A percentile compares a stretch with the other conserved stretches of the same genome.
Evolutionary conservation across 257 asterid genomes (phyloP).

Genomic region (Nicotiana tomentosiformis): DNA sequence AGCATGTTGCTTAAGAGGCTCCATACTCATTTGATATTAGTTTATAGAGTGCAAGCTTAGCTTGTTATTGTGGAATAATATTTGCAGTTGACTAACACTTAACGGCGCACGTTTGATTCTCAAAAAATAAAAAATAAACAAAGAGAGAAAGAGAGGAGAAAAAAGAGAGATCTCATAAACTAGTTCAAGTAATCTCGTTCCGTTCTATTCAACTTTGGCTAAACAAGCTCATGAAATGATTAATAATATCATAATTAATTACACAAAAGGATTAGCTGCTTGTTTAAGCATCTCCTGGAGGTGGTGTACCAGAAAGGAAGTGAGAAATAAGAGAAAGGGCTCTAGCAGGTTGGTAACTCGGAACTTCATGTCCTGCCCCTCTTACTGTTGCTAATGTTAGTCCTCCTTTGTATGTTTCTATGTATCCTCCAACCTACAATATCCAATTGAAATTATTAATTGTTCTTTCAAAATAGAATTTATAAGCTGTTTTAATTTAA

Average conservation of each 20-base stretch:
- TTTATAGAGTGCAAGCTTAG: too few species aligned
- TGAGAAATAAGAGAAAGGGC: slow-evolving; percentile 4
- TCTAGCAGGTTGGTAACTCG: slow-evolving; percentile 11
- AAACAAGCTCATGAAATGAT: background rate
- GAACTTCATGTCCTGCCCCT: slow-evolving; percentile 10
- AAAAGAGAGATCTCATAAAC: background rate
- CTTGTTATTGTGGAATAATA: too few species aligned
- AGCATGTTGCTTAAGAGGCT: too few species aligned
- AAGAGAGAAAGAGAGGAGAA: background rate
- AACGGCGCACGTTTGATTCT: too few species aligned
- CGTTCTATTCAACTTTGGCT: background rate
- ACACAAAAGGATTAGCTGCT: background rate
- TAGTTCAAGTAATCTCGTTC: background rate
- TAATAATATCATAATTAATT: background rate
- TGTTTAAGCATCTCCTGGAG: background rate
- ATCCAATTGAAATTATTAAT: background rate
- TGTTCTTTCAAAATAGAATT: too few species aligned
- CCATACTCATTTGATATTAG: too few species aligned
- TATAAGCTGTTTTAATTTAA: too few species aligned
- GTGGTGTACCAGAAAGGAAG: background rate
- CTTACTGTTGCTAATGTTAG: slow-evolving; percentile 4
- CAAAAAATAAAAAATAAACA: background rate
- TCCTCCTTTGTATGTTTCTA: background rate
- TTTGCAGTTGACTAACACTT: too few species aligned
- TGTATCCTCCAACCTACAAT: slow-evolving; percentile 12